A percentile compares a stretch with the other conserved stretches of the same genome.
phyloP scores from a whole-genome alignment of 2,329 filamentous ascomycete species.

The Dothideomycetes sp. region DNA sequence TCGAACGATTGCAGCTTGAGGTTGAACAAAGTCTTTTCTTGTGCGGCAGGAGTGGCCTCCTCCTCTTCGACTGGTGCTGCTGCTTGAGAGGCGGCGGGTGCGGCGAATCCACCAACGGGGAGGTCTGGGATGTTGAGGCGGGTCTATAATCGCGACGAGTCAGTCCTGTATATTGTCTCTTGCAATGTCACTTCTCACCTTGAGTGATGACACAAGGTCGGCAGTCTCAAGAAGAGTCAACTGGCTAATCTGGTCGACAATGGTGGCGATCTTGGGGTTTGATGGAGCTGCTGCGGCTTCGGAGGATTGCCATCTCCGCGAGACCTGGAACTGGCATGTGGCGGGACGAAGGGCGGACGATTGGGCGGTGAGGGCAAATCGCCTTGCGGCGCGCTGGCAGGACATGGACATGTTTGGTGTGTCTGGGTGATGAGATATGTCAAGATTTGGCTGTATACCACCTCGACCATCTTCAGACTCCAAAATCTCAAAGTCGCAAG shows the following conservation, averaged over 20 bases:
- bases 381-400: slow-evolving; percentile 31
- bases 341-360: slow-evolving; percentile 10
- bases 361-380: slow-evolving; percentile 28
- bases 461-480: too few species aligned
- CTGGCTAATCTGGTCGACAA: slow-evolving; percentile 98
- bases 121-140: slow-evolving; percentile 97
- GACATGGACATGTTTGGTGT: slow-evolving; percentile 30
- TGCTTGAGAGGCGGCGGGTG: slow-evolving; percentile 50
- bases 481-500: too few species aligned
- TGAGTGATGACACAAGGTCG: slow-evolving; percentile 85
- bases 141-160: slow-evolving; percentile 43
- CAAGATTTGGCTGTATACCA: too few species aligned
- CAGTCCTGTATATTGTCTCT: slow-evolving; percentile 4
- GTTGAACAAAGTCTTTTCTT: slow-evolving; percentile 95
- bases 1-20: slow-evolving; percentile 91
- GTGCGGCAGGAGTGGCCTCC: slow-evolving; percentile 76
- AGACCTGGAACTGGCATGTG: slow-evolving; percentile 2
- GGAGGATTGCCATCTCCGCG: slow-evolving; percentile 79
- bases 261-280: slow-evolving; percentile 87
- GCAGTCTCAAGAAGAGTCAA: slow-evolving; percentile 96
- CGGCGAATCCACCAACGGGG: slow-evolving; percentile 81
- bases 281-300: slow-evolving; percentile 39
- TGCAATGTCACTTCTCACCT: slow-evolving; percentile 48
- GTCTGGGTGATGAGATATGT: slow-evolving; percentile 4
- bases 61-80: slow-evolving; percentile 58